phyloP scores from a whole-genome alignment of 208 protist genomes.

The Tritrichomonas foetus region DNA sequence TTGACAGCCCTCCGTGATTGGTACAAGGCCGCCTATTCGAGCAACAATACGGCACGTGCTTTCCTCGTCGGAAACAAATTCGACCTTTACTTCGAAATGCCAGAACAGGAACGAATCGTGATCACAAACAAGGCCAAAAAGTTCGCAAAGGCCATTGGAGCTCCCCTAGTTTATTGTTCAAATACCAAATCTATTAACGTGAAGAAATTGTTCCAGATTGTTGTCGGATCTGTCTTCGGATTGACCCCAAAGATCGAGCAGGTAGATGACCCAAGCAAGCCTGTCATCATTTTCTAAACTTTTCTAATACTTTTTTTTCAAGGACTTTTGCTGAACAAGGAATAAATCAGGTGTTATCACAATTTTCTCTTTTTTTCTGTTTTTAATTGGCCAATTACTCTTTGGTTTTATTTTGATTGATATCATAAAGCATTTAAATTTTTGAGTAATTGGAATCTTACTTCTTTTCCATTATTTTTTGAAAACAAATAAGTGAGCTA shows the following conservation, averaged over 20 bases:
- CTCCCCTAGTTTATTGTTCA: slow-evolving; percentile 5
- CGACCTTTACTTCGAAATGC: neutral
- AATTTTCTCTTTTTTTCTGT: no score
- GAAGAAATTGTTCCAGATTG: slow-evolving; percentile 28
- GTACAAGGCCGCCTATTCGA: neutral
- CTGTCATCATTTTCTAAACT: slow-evolving; percentile 2
- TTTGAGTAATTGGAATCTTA: no score
- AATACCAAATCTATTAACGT: slow-evolving; percentile 24
- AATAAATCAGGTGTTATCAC: no score
- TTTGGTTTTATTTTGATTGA: no score
- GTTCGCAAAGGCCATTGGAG: slow-evolving; percentile 2
- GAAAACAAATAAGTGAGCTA: no score
- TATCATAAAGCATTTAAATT: no score
- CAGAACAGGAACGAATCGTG: neutral
- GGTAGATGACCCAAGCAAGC: neutral
- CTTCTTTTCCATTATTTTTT: no score
- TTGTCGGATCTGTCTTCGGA: neutral
- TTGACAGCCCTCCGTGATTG: neutral
- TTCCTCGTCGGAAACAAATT: slow-evolving; percentile 40
- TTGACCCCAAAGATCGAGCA: neutral
- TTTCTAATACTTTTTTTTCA: neutral
- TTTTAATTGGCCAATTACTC: no score
- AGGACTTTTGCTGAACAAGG: no score
- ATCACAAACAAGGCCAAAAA: slow-evolving; percentile 34
- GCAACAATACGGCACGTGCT: neutral